Percentiles rank a stretch among this genome's conserved stretches.
These are phyloP conservation scores for Hymenoscyphus occultus DNA, from an alignment of 2,329 filamentous ascomycete genomes.

Conservation along the genomic window DNA sequence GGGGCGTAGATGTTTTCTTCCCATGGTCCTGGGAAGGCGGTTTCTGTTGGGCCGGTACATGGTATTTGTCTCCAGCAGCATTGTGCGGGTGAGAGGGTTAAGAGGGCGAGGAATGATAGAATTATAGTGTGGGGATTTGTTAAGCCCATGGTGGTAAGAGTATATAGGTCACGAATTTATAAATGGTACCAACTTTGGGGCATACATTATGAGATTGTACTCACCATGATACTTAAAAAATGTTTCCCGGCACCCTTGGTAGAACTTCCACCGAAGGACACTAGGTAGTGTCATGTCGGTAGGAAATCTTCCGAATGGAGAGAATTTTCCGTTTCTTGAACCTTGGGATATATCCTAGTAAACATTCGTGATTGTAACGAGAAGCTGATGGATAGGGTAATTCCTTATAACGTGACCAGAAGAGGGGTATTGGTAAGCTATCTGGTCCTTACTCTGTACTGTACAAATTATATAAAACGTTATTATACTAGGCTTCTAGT, in stretches of 20 bases:
- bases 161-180: neutral
- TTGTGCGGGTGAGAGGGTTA: conserved; percentile 15
- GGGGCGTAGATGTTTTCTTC: conserved; percentile 57
- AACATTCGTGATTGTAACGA: neutral
- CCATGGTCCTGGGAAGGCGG: conserved; percentile 57
- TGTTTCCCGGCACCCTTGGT: neutral
- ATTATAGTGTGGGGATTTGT: neutral
- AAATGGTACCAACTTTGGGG: neutral
- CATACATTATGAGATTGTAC: neutral
- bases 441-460: no score
- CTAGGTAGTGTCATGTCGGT: neutral
- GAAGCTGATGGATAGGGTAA: neutral
- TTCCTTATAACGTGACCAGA: neutral
- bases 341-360: neutral
- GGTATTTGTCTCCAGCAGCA: conserved; percentile 54
- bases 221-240: neutral
- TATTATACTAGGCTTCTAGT: no score
- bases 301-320: neutral
- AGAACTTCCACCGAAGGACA: neutral
- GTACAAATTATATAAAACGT: no score
- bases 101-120: conserved; percentile 8
- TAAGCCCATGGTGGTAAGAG: neutral
- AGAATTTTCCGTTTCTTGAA: conserved; percentile 4
- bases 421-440: neutral
- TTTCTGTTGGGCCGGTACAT: conserved; percentile 48